Evolutionary conservation across 139 green algal species (phyloP).

Genomic region (Ulvella scutata): DNA sequence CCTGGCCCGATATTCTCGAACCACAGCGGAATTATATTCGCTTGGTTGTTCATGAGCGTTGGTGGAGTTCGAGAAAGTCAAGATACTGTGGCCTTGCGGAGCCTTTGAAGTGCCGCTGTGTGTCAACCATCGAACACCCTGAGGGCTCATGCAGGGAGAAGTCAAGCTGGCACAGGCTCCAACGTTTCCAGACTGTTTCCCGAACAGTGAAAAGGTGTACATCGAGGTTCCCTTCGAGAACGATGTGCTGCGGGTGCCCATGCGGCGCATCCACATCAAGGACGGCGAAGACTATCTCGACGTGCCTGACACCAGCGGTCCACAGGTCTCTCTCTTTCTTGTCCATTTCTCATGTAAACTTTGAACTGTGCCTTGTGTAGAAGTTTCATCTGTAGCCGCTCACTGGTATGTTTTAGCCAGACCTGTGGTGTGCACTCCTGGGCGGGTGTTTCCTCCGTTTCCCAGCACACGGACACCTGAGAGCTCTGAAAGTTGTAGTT

Average conservation of each 20-base stretch:
- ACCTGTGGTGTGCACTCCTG: too few relatives aligned
- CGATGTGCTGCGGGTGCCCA: constrained; percentile 17
- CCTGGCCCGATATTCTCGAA: neutral
- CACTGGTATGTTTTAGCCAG: too few relatives aligned
- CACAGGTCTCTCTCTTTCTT: too few relatives aligned
- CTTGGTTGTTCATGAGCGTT: neutral
- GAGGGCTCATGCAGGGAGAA: constrained; percentile 20
- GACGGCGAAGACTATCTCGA: constrained; percentile 64
- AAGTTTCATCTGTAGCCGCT: too few relatives aligned
- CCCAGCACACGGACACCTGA: neutral
- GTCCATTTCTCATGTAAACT: too few relatives aligned
- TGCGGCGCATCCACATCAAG: constrained; percentile 46
- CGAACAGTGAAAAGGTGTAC: constrained; percentile 51
- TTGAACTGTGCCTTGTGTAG: too few relatives aligned
- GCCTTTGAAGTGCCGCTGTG: neutral
- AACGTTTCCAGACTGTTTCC: constrained; percentile 72
- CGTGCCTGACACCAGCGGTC: constrained; percentile 80
- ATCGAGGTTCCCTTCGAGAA: constrained; percentile 43
- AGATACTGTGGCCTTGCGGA: neutral
- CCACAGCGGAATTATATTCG: neutral
- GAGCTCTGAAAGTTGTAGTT: neutral
- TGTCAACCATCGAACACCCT: neutral
- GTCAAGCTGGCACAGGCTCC: constrained; percentile 51
- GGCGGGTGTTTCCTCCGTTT: neutral
- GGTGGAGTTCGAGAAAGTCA: neutral